Conservation (phyloP, 352 stramenopile genomes). For the Phytopythium cucurbitacearum region DNA sequence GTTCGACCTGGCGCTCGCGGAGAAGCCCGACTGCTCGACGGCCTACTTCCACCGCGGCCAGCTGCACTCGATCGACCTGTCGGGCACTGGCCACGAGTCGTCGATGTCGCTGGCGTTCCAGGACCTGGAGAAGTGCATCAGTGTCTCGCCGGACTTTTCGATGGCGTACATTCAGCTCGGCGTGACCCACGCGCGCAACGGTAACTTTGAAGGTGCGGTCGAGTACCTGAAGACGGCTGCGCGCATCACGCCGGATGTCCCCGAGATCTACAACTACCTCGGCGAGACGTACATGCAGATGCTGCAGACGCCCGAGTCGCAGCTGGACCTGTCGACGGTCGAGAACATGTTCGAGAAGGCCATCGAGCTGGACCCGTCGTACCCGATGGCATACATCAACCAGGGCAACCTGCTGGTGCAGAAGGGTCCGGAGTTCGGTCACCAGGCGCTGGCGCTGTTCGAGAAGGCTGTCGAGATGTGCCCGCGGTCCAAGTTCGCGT, state of each 20-base stretch:
- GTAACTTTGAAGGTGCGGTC: slow-evolving; percentile 68
- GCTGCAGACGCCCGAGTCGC: slow-evolving; percentile 45
- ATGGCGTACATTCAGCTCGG: slow-evolving; percentile 85
- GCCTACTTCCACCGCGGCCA: slow-evolving; percentile 82
- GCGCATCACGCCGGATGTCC: slow-evolving; percentile 64
- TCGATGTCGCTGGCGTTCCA: slow-evolving; percentile 49
- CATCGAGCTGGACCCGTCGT: slow-evolving; percentile 71
- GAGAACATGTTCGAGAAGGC: slow-evolving; percentile 81
- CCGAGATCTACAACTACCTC: slow-evolving; percentile 86
- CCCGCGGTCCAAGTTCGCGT: slow-evolving; percentile 78
- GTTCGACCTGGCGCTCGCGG: slow-evolving; percentile 67
- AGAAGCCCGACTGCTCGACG: slow-evolving; percentile 65
- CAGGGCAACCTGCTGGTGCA: slow-evolving; percentile 77
- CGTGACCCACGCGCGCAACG: slow-evolving; percentile 65
- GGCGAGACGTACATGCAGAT: slow-evolving; percentile 86
- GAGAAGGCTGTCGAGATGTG: slow-evolving; percentile 76
- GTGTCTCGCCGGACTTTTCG: slow-evolving; percentile 63
- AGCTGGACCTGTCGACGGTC: slow-evolving; percentile 50
- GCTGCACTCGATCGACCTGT: slow-evolving; percentile 74
- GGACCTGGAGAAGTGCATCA: slow-evolving; percentile 72
- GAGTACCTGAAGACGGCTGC: slow-evolving; percentile 61
- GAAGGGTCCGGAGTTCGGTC: slow-evolving; percentile 64
- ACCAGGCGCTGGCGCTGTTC: slow-evolving; percentile 68
- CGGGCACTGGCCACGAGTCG: slow-evolving; percentile 40
- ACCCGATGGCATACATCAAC: slow-evolving; percentile 87